phyloP scores from a whole-genome alignment of 768 basidiomycete species.

The Obba rivulosa region DNA sequence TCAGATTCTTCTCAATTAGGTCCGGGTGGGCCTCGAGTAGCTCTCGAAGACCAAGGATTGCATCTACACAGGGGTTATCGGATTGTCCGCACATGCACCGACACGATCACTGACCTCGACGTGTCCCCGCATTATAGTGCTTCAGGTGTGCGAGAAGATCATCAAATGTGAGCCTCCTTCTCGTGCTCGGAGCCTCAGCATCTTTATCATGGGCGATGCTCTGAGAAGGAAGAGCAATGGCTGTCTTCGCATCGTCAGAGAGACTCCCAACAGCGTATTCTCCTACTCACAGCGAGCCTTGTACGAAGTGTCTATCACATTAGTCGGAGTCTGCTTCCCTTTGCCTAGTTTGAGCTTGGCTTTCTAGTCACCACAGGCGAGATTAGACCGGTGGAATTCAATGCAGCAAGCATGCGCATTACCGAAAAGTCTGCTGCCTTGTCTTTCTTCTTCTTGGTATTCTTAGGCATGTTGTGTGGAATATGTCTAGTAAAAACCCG shows the following conservation, averaged over 20 bases:
- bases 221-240: constrained; percentile 86
- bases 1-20: constrained; percentile 46
- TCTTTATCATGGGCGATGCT: constrained; percentile 61
- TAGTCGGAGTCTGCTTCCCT: constrained; percentile 74
- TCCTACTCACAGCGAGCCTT: constrained; percentile 76
- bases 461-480: constrained; percentile 70
- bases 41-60: constrained; percentile 66
- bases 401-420: constrained; percentile 13
- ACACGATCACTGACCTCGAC: constrained; percentile 52
- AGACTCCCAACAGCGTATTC: not conserved
- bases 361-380: constrained; percentile 52
- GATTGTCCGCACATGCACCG: constrained; percentile 1
- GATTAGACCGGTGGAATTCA: not conserved
- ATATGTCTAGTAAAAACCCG: too few species aligned
- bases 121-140: constrained; percentile 75
- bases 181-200: constrained; percentile 61
- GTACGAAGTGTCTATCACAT: constrained; percentile 94
- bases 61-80: constrained; percentile 42
- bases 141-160: constrained; percentile 76
- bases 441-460: constrained; percentile 79
- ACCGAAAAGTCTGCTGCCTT: constrained; percentile 87
- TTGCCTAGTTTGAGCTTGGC: constrained; percentile 95
- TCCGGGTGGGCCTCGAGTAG: constrained; percentile 59
- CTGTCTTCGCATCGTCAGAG: constrained; percentile 33
- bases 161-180: constrained; percentile 64